These are phyloP conservation scores for Tetrapyrgos nigripes DNA, from an alignment of 1,284 basidiomycete species.

Conservation along the genomic window DNA sequence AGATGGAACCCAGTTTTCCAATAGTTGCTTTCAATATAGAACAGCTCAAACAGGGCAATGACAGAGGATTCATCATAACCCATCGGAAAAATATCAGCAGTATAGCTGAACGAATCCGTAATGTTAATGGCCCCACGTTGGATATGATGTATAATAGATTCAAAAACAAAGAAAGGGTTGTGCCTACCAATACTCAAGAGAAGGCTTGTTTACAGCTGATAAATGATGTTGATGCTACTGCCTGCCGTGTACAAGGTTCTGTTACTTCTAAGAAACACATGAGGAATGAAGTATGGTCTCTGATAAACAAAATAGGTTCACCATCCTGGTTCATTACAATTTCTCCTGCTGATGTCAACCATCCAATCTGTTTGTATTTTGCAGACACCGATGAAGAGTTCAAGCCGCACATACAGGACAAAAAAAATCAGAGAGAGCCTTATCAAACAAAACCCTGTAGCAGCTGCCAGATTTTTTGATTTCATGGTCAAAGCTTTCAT, in stretches of 20 bases:
- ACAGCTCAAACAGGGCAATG: slow-evolving; percentile 35
- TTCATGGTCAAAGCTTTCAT: slow-evolving; percentile 45
- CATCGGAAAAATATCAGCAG: too few species aligned
- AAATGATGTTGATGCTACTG: slow-evolving; percentile 39
- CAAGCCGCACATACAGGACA: neutral
- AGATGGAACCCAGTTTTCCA: slow-evolving; percentile 34
- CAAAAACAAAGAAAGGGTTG: slow-evolving; percentile 28
- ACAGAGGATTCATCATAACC: too few species aligned
- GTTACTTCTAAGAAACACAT: slow-evolving; percentile 38
- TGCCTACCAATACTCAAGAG: slow-evolving; percentile 35
- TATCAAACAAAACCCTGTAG: too few species aligned
- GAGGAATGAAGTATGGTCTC: slow-evolving; percentile 43
- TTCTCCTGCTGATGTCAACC: slow-evolving; percentile 25
- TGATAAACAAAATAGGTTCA: slow-evolving; percentile 31
- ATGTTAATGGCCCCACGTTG: too few species aligned
- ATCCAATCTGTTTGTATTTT: slow-evolving; percentile 32
- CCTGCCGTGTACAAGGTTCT: slow-evolving; percentile 38
- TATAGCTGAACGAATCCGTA: too few species aligned
- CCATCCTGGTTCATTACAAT: slow-evolving; percentile 36
- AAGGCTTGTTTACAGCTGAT: slow-evolving; percentile 40
- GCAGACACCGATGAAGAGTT: slow-evolving; percentile 23
- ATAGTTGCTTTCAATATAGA: slow-evolving; percentile 37
- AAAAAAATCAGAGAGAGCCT: too few species aligned
- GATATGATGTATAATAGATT: slow-evolving; percentile 33
- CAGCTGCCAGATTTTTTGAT: too few species aligned